Conservation (phyloP, 164 flowering plant genomes). For the Dillenia turbinata region DNA sequence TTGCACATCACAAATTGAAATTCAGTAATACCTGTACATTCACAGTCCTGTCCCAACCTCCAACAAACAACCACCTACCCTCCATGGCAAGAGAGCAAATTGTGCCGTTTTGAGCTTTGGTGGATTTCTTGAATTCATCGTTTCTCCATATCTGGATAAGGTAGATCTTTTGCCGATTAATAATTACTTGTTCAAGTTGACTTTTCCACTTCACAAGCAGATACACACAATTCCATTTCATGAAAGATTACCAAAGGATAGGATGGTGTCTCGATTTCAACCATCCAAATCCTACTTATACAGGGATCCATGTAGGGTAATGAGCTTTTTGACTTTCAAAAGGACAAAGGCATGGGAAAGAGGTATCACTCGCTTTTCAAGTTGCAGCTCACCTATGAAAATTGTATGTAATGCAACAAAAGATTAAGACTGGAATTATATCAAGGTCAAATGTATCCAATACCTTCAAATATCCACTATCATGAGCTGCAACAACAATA, state of each 20-base stretch:
- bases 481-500: constrained; percentile 58
- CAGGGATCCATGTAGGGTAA: too few species aligned
- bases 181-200: not conserved
- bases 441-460: constrained; percentile 4
- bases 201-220: not conserved
- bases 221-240: not conserved
- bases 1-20: not conserved
- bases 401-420: not conserved
- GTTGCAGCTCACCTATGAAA: too few species aligned
- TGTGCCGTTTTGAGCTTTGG: constrained; percentile 47
- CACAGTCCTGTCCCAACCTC: constrained; percentile 78
- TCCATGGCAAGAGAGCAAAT: constrained; percentile 45
- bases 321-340: too few species aligned
- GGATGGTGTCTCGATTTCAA: too few species aligned
- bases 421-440: not conserved
- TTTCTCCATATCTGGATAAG: constrained; percentile 69
- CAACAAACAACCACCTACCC: constrained; percentile 66
- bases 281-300: too few species aligned
- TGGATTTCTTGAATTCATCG: constrained; percentile 45
- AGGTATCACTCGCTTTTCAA: too few species aligned
- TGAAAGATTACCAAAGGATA: not conserved
- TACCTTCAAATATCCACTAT: constrained; percentile 78
- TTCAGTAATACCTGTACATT: constrained; percentile 54
- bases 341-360: too few species aligned
- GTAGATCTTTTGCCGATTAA: not conserved